These are phyloP conservation scores for Sphaerulina vaccinii DNA, from an alignment of 2,329 filamentous ascomycete species.

Conservation along the genomic window DNA sequence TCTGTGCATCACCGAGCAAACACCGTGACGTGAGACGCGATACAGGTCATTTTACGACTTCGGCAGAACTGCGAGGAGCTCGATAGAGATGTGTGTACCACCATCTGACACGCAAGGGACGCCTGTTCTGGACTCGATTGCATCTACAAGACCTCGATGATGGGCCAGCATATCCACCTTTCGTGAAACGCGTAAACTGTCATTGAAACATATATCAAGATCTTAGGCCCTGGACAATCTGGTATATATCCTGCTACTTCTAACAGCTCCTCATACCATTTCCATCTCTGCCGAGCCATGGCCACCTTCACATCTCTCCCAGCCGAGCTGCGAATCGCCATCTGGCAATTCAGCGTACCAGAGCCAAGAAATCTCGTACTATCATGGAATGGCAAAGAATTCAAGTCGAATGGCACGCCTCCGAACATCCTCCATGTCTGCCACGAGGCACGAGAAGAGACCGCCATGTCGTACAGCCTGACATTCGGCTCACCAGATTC, in stretches of 20 bases:
- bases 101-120: not conserved
- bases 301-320: constrained; percentile 19
- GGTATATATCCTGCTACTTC: not conserved
- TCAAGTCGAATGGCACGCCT: constrained; percentile 14
- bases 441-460: constrained; percentile 18
- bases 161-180: not conserved
- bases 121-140: not conserved
- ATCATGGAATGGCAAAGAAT: constrained; percentile 16
- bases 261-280: too few species aligned
- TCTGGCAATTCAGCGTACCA: constrained; percentile 20
- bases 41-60: not conserved
- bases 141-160: not conserved
- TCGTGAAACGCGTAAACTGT: not conserved
- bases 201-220: not conserved
- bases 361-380: constrained; percentile 18
- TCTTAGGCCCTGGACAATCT: too few species aligned
- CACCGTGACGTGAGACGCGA: too few species aligned
- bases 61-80: constrained; percentile 11
- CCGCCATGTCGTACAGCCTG: constrained; percentile 14
- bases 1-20: constrained; percentile 3
- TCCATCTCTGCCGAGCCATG: constrained; percentile 1
- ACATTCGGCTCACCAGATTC: constrained; percentile 11
- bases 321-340: constrained; percentile 19
- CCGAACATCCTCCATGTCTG: constrained; percentile 19
- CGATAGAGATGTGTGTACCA: not conserved